Percentiles rank a stretch among this genome's conserved stretches.
phyloP scores from a whole-genome alignment of 2,329 filamentous ascomycete species.

The Colletotrichum camelliae region DNA sequence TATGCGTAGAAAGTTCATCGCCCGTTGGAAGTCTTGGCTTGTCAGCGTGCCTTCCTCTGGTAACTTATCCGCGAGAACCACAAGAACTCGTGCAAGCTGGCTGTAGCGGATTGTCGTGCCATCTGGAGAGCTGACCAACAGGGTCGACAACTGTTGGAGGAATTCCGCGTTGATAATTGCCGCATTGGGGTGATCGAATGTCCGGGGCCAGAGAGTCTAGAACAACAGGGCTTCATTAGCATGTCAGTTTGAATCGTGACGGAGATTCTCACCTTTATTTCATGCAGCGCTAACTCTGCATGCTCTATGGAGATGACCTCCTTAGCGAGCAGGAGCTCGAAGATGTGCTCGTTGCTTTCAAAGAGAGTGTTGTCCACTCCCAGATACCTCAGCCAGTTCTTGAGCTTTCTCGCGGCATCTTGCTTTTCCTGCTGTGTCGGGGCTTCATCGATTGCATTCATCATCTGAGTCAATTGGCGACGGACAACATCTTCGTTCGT shows the following conservation, averaged over 20 bases:
- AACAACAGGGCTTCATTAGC: not conserved
- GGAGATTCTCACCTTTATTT: not conserved
- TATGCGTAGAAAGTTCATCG: too few relatives aligned
- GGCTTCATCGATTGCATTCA: not conserved
- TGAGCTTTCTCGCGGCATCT: not conserved
- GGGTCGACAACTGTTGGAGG: not conserved
- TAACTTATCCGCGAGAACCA: too few relatives aligned
- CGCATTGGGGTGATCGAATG: accelerated
- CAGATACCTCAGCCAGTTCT: too few relatives aligned
- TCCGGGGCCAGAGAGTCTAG: accelerated
- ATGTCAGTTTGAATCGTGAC: accelerated
- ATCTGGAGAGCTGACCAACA: not conserved
- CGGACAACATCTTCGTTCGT: not conserved
- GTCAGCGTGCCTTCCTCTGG: accelerated
- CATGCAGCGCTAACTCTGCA: not conserved
- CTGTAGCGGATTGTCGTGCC: accelerated
- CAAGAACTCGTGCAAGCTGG: not conserved
- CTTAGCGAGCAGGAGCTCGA: not conserved
- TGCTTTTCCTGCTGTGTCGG: not conserved
- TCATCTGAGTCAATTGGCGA: not conserved
- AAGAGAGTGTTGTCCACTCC: not conserved
- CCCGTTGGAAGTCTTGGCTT: not conserved
- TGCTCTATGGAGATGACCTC: not conserved
- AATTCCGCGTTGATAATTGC: accelerated
- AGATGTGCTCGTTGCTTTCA: not conserved